These are phyloP conservation scores for Persicaria maculosa DNA, from an alignment of 148 eudicot genomes.

Conservation along the genomic window DNA sequence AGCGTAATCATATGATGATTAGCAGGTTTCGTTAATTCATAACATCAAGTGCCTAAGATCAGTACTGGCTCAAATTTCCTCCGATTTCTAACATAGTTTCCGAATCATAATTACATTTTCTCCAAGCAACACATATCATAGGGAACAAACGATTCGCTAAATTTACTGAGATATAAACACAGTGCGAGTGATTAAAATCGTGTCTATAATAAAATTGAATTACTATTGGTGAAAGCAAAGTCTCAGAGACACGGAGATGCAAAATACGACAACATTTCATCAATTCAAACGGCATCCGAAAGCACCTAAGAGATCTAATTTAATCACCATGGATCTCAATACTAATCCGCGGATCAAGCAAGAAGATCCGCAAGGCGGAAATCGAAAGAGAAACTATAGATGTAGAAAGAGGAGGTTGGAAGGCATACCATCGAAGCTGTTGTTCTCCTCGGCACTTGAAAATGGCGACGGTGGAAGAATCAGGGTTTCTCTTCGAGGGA, in stretches of 20 bases:
- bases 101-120: neutral
- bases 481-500: neutral
- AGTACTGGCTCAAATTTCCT: neutral
- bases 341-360: neutral
- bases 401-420: neutral
- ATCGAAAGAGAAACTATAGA: constrained; percentile 1
- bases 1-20: neutral
- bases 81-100: neutral
- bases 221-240: neutral
- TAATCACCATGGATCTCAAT: neutral
- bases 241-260: neutral
- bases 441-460: neutral
- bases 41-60: neutral
- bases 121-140: neutral
- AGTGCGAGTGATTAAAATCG: neutral
- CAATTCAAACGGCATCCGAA: neutral
- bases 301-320: neutral
- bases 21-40: neutral
- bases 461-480: constrained; percentile 2
- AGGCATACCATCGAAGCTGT: constrained; percentile 7
- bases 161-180: neutral
- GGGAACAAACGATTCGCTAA: neutral
- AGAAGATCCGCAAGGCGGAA: neutral
- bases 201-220: too few species aligned
- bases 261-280: neutral